These are phyloP conservation scores for Misopates orontium DNA, from an alignment of 257 asterid species.

Conservation along the genomic window DNA sequence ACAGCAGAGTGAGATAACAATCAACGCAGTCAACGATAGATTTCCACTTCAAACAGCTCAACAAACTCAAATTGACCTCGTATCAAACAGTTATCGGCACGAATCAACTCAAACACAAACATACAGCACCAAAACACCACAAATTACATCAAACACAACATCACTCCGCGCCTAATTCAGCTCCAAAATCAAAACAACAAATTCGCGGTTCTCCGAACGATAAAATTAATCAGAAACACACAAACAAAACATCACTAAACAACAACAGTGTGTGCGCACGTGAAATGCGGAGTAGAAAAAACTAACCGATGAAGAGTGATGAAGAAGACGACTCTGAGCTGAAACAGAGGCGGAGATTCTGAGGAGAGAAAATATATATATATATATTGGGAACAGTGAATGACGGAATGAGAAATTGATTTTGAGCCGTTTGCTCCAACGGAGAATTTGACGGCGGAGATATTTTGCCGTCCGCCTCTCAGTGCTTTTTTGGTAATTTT, in stretches of 20 bases:
- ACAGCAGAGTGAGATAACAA: conserved; percentile 25
- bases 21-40: conserved; percentile 19
- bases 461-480: conserved; percentile 33
- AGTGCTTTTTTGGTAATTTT: conserved; percentile 17
- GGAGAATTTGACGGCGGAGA: conserved; percentile 35
- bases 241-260: background rate
- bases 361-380: conserved; percentile 27
- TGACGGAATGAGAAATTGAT: conserved; percentile 35
- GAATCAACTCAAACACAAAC: conserved; percentile 21
- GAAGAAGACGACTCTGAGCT: conserved; percentile 23
- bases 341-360: conserved; percentile 49
- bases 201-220: background rate
- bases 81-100: conserved; percentile 27
- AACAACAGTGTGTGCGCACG: background rate
- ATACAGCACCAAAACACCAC: conserved; percentile 17
- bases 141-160: conserved; percentile 22
- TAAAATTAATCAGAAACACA: conserved; percentile 22
- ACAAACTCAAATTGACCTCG: conserved; percentile 28
- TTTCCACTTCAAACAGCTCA: conserved; percentile 26
- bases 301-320: conserved; percentile 33
- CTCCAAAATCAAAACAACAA: conserved; percentile 13
- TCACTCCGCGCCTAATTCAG: conserved; percentile 12
- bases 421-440: conserved; percentile 17
- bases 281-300: conserved; percentile 18
- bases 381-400: conserved; percentile 30